Evolutionary conservation across 441 rosid species (phyloP).

Genomic region (Biscutella auriculata): DNA sequence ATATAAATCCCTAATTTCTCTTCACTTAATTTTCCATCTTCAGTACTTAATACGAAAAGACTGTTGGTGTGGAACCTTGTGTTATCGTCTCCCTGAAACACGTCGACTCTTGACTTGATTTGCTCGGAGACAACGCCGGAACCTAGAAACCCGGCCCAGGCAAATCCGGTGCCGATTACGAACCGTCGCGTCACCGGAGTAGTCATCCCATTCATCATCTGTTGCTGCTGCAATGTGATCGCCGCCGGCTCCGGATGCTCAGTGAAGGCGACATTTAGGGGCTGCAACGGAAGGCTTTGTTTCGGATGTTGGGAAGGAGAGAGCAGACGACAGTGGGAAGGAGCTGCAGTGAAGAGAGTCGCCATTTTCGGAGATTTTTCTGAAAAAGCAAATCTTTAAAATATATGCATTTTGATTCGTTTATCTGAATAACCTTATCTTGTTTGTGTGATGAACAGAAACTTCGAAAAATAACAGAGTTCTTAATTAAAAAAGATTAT

Average conservation of each 20-base stretch:
- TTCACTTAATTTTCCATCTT: not conserved
- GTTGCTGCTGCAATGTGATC: conserved; percentile 8
- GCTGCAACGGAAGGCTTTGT: not conserved
- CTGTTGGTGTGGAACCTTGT: conserved; percentile 34
- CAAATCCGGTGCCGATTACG: conserved; percentile 73
- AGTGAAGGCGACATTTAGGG: not conserved
- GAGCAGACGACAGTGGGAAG: conserved; percentile 31
- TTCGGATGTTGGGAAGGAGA: conserved; percentile 21
- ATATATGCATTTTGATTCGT: too few relatives aligned
- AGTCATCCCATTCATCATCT: conserved; percentile 53
- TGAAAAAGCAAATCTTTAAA: not conserved
- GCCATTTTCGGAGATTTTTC: conserved; percentile 12
- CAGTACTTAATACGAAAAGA: not conserved
- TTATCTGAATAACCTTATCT: conserved; percentile 12
- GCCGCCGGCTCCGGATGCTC: not conserved
- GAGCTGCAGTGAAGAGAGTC: conserved; percentile 29
- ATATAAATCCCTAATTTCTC: not conserved
- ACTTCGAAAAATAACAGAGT: not conserved
- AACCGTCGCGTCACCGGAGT: conserved; percentile 72
- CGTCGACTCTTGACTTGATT: conserved; percentile 51
- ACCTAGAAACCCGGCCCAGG: conserved; percentile 62
- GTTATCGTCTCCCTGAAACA: conserved; percentile 51
- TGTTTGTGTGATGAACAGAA: conserved; percentile 8
- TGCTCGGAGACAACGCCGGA: conserved; percentile 62
- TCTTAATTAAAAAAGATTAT: not conserved